Percentiles rank a stretch among this genome's conserved stretches.
Evolutionary conservation across 1,139 yeast species (phyloP).

Genomic region (Yamadazyma aaseri): DNA sequence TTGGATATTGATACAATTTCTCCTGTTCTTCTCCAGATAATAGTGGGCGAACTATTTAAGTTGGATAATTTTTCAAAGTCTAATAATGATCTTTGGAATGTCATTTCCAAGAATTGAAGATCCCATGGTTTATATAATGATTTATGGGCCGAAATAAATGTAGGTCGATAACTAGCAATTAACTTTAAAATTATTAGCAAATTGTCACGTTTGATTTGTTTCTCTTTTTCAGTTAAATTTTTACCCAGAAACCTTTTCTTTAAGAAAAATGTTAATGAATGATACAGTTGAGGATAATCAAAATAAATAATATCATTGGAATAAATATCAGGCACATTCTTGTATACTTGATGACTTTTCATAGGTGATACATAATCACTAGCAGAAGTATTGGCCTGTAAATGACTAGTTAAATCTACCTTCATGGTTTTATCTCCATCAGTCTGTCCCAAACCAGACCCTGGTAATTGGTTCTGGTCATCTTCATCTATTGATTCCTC

Average conservation of each 20-base stretch:
- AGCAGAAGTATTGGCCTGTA: conserved; percentile 10
- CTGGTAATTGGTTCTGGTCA: conserved; percentile 1
- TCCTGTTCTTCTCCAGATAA: conserved; percentile 77
- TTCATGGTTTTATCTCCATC: conserved; percentile 3
- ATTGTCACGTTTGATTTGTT: conserved; percentile 39
- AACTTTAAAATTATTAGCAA: conserved; percentile 59
- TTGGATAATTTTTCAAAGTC: conserved; percentile 65
- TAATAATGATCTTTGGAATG: conserved; percentile 64
- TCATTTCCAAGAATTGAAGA: conserved; percentile 62
- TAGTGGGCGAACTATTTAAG: conserved; percentile 62
- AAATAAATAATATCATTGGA: conserved; percentile 54
- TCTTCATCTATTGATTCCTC: conserved; percentile 5
- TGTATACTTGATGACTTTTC: conserved; percentile 57
- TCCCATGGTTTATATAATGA: conserved; percentile 63
- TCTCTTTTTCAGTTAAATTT: conserved; percentile 28
- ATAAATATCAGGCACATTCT: conserved; percentile 65
- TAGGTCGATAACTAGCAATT: conserved; percentile 70
- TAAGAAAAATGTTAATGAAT: conserved; percentile 55
- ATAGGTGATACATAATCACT: conserved; percentile 51
- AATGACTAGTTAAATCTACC: conserved; percentile 12
- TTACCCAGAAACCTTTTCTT: conserved; percentile 52
- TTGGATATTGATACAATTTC: conserved; percentile 71
- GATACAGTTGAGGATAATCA: conserved; percentile 68
- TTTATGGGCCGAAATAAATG: conserved; percentile 71
- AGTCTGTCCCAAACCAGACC: conserved; percentile 2